phyloP scores from a whole-genome alignment of 495 filamentous ascomycete species.

The Chaetomium fimeti region DNA sequence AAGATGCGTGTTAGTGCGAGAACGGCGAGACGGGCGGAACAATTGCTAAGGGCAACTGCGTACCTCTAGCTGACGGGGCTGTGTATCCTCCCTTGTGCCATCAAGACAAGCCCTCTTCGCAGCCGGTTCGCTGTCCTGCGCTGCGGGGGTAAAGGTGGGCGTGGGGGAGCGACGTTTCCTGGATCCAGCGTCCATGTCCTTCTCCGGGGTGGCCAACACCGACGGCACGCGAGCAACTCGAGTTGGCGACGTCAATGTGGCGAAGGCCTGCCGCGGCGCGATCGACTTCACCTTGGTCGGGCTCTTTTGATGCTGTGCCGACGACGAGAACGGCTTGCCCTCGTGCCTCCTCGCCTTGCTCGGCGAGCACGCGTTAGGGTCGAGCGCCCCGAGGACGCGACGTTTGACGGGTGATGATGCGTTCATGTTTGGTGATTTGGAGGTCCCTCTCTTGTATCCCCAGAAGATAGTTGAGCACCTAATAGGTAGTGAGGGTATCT shows the following conservation, averaged over 20 bases:
- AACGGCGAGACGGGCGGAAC: background rate
- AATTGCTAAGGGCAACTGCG: too few species aligned
- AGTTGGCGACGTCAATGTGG: too few species aligned
- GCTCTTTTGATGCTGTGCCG: background rate
- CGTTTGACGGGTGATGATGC: slow-evolving; percentile 43
- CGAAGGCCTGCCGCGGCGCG: background rate
- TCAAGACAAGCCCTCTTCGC: slow-evolving; percentile 21
- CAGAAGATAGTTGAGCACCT: too few species aligned
- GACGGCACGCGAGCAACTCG: too few species aligned
- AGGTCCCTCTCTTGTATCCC: too few species aligned
- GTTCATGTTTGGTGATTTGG: background rate
- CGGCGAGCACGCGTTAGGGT: slow-evolving; percentile 43
- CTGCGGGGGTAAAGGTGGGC: background rate
- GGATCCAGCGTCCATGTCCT: background rate
- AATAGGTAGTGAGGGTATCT: too few species aligned
- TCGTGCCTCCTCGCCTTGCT: slow-evolving; percentile 11
- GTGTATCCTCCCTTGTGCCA: background rate
- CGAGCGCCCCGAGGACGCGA: slow-evolving; percentile 46
- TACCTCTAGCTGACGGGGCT: background rate
- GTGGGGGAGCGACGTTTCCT: slow-evolving; percentile 12
- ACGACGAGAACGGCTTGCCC: background rate
- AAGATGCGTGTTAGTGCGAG: background rate
- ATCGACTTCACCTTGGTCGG: slow-evolving; percentile 1
- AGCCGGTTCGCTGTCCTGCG: slow-evolving; percentile 1
- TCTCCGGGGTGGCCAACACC: background rate